Evolutionary conservation across 169 alveolate species (phyloP).

Genomic region (Plasmodium knowlesi): DNA sequence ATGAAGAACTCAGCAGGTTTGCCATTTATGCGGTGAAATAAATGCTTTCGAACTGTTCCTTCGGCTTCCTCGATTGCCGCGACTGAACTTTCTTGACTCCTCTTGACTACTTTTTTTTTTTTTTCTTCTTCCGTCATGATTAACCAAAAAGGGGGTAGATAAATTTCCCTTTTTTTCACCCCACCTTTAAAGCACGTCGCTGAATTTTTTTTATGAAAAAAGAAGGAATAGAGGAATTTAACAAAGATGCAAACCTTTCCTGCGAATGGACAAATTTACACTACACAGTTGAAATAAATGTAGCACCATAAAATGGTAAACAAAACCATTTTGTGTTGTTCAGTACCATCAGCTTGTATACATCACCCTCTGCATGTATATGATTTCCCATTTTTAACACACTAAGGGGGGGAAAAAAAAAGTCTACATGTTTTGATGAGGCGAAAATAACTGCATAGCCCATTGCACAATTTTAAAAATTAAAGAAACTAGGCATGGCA

Average conservation of each 20-base stretch:
- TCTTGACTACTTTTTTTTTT: conserved; percentile 1
- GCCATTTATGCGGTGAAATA: neutral
- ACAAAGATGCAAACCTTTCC: neutral
- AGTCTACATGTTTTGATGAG: neutral
- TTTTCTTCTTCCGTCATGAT: neutral
- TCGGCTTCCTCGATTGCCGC: neutral
- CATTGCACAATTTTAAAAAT: neutral
- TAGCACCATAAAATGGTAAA: neutral
- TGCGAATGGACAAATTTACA: neutral
- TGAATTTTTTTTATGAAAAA: neutral
- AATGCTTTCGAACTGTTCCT: neutral
- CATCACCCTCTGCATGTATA: neutral
- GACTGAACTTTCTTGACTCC: neutral
- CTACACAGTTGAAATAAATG: neutral
- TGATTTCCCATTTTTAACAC: neutral
- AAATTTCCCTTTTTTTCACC: neutral
- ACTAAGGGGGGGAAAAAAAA: neutral
- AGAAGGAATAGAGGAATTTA: neutral
- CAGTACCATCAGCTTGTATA: neutral
- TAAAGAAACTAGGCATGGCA: neutral
- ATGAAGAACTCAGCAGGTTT: neutral
- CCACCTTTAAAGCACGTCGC: neutral
- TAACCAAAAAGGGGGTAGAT: neutral
- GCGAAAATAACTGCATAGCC: neutral
- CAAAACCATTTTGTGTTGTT: neutral